Percentiles rank a stretch among this genome's conserved stretches.
Conservation (phyloP, 2,329 filamentous ascomycete species). For the Diplodia seriata region DNA sequence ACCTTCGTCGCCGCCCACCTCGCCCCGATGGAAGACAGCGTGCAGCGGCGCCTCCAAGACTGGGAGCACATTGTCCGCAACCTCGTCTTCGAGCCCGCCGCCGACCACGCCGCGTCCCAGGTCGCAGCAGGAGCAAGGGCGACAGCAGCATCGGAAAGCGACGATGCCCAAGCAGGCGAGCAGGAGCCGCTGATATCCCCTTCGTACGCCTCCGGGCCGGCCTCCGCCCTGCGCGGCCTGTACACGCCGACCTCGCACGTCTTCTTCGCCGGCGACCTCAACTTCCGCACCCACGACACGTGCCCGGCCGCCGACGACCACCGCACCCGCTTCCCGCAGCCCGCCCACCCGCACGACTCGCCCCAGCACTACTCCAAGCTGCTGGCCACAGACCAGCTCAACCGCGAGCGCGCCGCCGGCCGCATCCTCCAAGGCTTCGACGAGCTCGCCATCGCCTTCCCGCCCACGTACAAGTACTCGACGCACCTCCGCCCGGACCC, state of each 20-base stretch:
- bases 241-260: constrained; percentile 78
- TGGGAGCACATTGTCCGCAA: constrained; percentile 85
- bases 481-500: constrained; percentile 49
- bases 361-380: constrained; percentile 71
- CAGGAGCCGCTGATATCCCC: constrained; percentile 43
- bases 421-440: constrained; percentile 78
- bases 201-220: constrained; percentile 36
- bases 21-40: constrained; percentile 82
- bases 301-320: constrained; percentile 66
- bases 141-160: constrained; percentile 3
- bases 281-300: constrained; percentile 82
- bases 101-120: constrained; percentile 17
- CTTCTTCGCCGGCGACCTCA: constrained; percentile 90
- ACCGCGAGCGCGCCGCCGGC: constrained; percentile 70
- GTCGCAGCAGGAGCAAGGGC: constrained; percentile 9
- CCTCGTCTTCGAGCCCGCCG: constrained; percentile 68
- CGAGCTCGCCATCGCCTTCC: constrained; percentile 78
- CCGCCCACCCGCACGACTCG: constrained; percentile 56
- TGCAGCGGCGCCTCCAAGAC: constrained; percentile 79
- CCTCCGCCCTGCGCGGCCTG: constrained; percentile 64
- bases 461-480: constrained; percentile 92
- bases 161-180: constrained; percentile 32
- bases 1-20: constrained; percentile 91
- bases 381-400: constrained; percentile 79
- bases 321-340: constrained; percentile 66